These are phyloP conservation scores for Colletotrichum navitas DNA, from an alignment of 2,329 filamentous ascomycete species.

Conservation along the genomic window DNA sequence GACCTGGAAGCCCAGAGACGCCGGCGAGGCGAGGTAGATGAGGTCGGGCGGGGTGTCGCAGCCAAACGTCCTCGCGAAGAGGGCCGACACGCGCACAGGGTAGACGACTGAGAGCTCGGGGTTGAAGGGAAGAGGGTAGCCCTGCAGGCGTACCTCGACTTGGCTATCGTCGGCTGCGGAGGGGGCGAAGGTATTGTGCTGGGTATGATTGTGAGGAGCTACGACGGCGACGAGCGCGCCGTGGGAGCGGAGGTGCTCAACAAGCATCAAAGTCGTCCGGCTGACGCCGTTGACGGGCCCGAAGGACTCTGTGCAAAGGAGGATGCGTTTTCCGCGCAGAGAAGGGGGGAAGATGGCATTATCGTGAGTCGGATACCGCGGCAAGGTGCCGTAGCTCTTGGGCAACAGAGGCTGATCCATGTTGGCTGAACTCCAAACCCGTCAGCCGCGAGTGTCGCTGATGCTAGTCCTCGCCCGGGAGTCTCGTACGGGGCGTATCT, in stretches of 20 bases:
- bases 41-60: constrained; percentile 67
- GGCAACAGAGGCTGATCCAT: constrained; percentile 34
- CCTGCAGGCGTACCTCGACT: constrained; percentile 70
- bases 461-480: neutral
- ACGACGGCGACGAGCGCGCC: constrained; percentile 76
- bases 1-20: constrained; percentile 77
- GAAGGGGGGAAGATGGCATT: constrained; percentile 59
- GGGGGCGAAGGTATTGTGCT: constrained; percentile 67
- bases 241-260: constrained; percentile 74
- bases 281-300: constrained; percentile 81
- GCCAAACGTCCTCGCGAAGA: constrained; percentile 72
- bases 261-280: constrained; percentile 76
- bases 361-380: constrained; percentile 50
- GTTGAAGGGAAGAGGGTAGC: constrained; percentile 78
- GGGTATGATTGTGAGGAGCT: constrained; percentile 70
- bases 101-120: constrained; percentile 78
- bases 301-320: constrained; percentile 79
- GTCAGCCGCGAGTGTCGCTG: neutral
- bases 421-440: neutral
- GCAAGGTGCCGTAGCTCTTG: constrained; percentile 14
- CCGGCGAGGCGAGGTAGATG: constrained; percentile 78
- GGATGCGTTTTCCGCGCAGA: constrained; percentile 71
- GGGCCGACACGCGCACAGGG: constrained; percentile 72
- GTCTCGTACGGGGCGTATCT: no score
- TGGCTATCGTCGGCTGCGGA: constrained; percentile 46